Percentiles rank a stretch among this genome's conserved stretches.
These are phyloP conservation scores for Prunus salicina DNA, from an alignment of 306 rosid species.

Conservation along the genomic window DNA sequence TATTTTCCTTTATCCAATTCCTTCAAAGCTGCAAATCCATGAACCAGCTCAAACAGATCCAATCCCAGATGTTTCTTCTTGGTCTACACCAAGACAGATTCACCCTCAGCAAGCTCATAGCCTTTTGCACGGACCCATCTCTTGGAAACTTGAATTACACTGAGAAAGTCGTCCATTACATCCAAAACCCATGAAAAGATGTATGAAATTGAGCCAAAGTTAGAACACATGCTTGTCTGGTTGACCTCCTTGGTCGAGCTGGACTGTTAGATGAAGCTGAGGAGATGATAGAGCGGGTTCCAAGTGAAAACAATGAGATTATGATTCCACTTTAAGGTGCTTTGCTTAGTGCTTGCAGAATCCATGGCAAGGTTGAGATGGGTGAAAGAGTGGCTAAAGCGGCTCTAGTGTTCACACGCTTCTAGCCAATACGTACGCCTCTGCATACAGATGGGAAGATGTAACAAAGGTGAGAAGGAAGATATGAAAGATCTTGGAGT, in stretches of 20 bases:
- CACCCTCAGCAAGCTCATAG: conserved; percentile 50
- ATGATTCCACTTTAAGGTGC: conserved; percentile 62
- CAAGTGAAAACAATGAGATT: conserved; percentile 33
- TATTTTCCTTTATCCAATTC: conserved; percentile 3
- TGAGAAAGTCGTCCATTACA: conserved; percentile 35
- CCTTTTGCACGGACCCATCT: conserved; percentile 40
- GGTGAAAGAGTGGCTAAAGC: conserved; percentile 59
- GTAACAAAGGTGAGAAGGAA: conserved; percentile 58
- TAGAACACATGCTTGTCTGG: conserved; percentile 67
- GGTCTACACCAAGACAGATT: conserved; percentile 59
- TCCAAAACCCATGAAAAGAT: conserved; percentile 49
- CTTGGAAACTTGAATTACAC: conserved; percentile 45
- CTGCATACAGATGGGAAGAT: conserved; percentile 72
- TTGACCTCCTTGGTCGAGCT: conserved; percentile 71
- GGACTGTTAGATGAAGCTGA: conserved; percentile 70
- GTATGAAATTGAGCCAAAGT: conserved; percentile 49
- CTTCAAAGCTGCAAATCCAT: conserved; percentile 55
- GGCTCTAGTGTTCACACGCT: conserved; percentile 65
- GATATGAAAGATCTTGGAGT: conserved; percentile 65
- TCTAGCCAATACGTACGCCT: conserved; percentile 67
- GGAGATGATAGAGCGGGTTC: conserved; percentile 48
- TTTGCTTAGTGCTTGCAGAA: conserved; percentile 70
- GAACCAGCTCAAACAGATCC: conserved; percentile 61
- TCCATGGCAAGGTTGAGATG: conserved; percentile 56
- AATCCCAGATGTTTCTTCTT: conserved; percentile 36